Evolutionary conservation across 164 flowering plant species (phyloP), one percentile per base, ranked within the genome.

Genomic region (Houttuynia cordata): DNA sequence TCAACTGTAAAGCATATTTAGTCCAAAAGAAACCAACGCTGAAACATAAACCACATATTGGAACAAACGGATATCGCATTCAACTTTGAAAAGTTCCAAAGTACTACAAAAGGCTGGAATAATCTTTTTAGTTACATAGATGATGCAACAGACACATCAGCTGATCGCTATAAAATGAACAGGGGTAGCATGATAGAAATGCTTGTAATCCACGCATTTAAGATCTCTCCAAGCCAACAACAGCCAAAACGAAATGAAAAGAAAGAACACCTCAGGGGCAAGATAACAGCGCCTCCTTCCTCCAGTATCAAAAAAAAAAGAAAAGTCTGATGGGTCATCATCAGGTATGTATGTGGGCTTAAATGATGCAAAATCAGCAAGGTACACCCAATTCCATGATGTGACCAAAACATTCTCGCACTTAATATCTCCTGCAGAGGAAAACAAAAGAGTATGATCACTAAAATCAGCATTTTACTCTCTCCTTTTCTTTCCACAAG

Each of bases 361-460:
- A 63, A 88, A 93, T 1, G 99, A 93, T 8, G 99, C 99, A 75
- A 93, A 90, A 69, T 93, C 97, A 64, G 99, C 88, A 67, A 93
- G 96, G 72, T 93, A 93, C 30, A 93, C 84, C 97, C 99, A 93
- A 72, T 93, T 93, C 99, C 96, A 93, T 37, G 97, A 93, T n/a
- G 99, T 90, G 52, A 93, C 94, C 77, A 93, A 67, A 61, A 93
- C 99, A 76, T 93, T 93, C 83, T 93, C 97, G 58, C 99, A 90
- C 76, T 93, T 93, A 23, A 93, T 93, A 73, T 93, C 99, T 68
- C 99, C 99, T 90, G 67, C 51, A 66, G 54, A 61, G 9, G 51
- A 57, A 40, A 47, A 57, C 25, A 45, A 45, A 45, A 7, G 17
- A 30, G 37, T 30, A 30, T 30, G 4, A 3, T 12, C 49, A 45